Base-by-base conservation (phyloP, 1,284 basidiomycete species). In the Boletus mariae region DNA sequence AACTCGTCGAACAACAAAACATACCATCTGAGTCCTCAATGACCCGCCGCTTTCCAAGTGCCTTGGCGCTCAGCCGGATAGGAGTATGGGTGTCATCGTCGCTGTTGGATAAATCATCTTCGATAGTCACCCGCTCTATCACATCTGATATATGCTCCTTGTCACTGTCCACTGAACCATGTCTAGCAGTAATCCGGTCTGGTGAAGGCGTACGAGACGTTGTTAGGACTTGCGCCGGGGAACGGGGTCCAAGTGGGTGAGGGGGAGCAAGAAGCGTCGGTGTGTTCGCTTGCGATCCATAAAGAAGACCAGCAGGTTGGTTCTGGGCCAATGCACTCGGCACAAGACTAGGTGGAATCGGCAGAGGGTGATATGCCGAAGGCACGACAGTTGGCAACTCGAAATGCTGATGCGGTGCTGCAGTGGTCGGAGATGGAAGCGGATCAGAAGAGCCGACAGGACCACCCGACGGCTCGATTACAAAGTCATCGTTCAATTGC, bases 1-100 rank as follows among this genome's bases (percentile, higher is more conserved):
- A 45, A 23, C 17, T 15, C 10, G 12, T 13, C 1, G 17, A 25
- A 50, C 25, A 20, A 12, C 2, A 54, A 31, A 47, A 20, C 47
- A 40, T 55, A 67, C 82, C 71, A 46, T 80, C 80, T 37, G 68
- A 54, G 5, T 74, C 72, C 34, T 83, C 80, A n/a, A 80, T 66
- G 13, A 83, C 76, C 59, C 73, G 80, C 59, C 85, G 76, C 71
- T 92, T 92, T n/a, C 89, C 90, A 6, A 90, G 76, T 2, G 90
- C 87, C 66, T 92, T 92, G 42, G 77, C 86, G 63, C 87, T 90
- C 3, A 85, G 86, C 54, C 75, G 72, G 8, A 74, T 63, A 10
- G 73, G 76, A 32, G 73, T 68, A 35, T 60, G 57, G 9, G 57
- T 41, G 4, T 70, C 66, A 7, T 72, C 72, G 13, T 75, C 71